Percentiles rank a stretch among this genome's conserved stretches.
Evolutionary conservation across 331 rosid species (phyloP).

Genomic region (Quercus tomentella): DNA sequence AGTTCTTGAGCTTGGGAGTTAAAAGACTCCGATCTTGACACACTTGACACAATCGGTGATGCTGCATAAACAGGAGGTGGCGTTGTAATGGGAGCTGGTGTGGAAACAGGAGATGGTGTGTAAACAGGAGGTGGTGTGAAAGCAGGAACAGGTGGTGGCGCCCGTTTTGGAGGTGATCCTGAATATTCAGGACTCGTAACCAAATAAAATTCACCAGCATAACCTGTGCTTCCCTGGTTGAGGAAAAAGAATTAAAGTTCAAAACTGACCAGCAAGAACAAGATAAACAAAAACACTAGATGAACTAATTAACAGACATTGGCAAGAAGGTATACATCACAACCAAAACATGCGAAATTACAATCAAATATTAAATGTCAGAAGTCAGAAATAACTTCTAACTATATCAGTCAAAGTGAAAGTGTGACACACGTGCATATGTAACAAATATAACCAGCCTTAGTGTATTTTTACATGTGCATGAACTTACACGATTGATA

Average conservation of each 20-base stretch:
- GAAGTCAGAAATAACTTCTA: neutral
- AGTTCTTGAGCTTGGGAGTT: constrained; percentile 76
- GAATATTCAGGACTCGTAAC: constrained; percentile 73
- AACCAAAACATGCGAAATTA: neutral
- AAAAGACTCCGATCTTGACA: constrained; percentile 79
- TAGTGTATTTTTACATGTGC: neutral
- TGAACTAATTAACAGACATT: neutral
- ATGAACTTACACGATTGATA: neutral
- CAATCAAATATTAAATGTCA: neutral
- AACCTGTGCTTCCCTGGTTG: constrained; percentile 76
- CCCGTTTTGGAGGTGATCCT: constrained; percentile 91
- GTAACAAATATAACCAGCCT: constrained; percentile 6
- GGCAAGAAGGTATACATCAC: constrained; percentile 13
- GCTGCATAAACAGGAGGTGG: constrained; percentile 42
- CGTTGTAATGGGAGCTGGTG: constrained; percentile 36
- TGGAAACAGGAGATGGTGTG: constrained; percentile 22
- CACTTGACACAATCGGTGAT: constrained; percentile 46
- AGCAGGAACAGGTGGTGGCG: constrained; percentile 72
- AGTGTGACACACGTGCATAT: neutral
- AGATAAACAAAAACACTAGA: constrained; percentile 14
- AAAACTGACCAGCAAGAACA: constrained; percentile 19
- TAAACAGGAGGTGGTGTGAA: constrained; percentile 40
- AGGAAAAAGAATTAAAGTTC: constrained; percentile 31
- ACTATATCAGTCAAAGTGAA: constrained; percentile 9
- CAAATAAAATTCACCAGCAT: constrained; percentile 82